Evolutionary conservation across 805 yeast species (phyloP), one percentile per base, ranked within the genome.

Genomic region (Myxozyma lipomycoides): DNA sequence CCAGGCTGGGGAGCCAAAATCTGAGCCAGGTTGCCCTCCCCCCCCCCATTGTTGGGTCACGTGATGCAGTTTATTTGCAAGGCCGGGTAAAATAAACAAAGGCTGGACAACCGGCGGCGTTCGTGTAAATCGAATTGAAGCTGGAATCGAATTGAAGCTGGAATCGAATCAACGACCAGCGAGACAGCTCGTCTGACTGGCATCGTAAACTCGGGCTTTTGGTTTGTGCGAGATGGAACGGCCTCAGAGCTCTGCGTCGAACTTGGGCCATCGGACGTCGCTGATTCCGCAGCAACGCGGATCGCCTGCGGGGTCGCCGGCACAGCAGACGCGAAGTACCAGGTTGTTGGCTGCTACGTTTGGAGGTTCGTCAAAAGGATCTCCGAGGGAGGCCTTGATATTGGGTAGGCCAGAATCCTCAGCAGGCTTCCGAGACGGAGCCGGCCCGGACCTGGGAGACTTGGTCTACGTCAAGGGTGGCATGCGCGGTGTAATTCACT

Each of bases 381-480:
- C 48, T 23, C 48, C 49, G 4, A 17, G 40, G 19, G 32, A 40
- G 19, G 23, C 17, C 10, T 17, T 23, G 26, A 30, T 34, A 34
- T 3, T 18, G 19, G 26, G 53, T 3, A 44, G 48, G 19, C 54
- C 51, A 12, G 49, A 46, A 10, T 40, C 56, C 5, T 39, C 52
- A 34, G 43, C 52, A 7, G 55, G 55, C 7, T 43, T 40, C 24
- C 30, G 10, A 10, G 47, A 40, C 6, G 35, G n/a, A 19, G 19
- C 10, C 34, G 47, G 37, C n/a, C 9, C 48, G 18, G 21, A 22
- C 9, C 40, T 54, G 9, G 56, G 56, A 7, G 58, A 54, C 34
- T 26, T 45, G 4, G 55, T 54, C 21, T 49, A 45, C 23, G 45
- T 47, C 4, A 52, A 52, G 15, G 45, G 52, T 10, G 56, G 56